phyloP scores from a whole-genome alignment of 495 filamentous ascomycete species.

The Penicillium chermesinum region DNA sequence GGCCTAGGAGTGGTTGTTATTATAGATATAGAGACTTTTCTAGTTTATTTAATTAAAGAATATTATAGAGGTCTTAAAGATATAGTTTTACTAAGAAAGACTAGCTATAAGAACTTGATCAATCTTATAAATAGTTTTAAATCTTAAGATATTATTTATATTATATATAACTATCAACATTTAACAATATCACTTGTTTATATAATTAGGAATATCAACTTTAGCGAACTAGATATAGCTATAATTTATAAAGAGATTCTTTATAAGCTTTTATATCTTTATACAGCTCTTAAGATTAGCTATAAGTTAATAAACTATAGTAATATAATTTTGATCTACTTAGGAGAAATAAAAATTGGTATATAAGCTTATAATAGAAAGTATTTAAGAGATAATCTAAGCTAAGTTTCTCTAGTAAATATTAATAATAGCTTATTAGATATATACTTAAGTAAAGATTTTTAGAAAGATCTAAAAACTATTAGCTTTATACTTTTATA shows the following conservation, averaged over 20 bases:
- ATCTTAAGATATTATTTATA: neutral
- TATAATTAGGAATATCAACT: slow-evolving; percentile 2
- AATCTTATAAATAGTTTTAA: slow-evolving; percentile 3
- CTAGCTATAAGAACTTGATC: slow-evolving; percentile 2
- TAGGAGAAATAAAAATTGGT: slow-evolving; percentile 10
- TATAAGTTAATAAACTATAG: slow-evolving; percentile 7
- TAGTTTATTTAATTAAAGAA: neutral
- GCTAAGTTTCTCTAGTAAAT: slow-evolving; percentile 2
- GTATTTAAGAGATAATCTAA: slow-evolving; percentile 8
- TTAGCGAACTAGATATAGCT: slow-evolving; percentile 11
- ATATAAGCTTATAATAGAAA: neutral
- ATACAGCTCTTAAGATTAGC: neutral
- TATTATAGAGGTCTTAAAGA: neutral
- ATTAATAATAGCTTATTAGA: slow-evolving; percentile 2
- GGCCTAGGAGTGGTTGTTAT: neutral
- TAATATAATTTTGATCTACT: slow-evolving; percentile 5
- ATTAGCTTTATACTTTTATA: neutral
- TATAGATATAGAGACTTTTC: neutral
- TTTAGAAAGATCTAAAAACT: neutral
- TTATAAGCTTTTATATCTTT: slow-evolving; percentile 7
- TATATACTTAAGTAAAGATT: neutral
- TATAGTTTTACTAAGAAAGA: neutral
- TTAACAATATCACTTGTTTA: slow-evolving; percentile 5
- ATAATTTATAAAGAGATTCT: slow-evolving; percentile 10
- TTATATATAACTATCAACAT: slow-evolving; percentile 13